phyloP scores from a whole-genome alignment of 192 early-diverging fungal species.

The Backusella sp. region DNA sequence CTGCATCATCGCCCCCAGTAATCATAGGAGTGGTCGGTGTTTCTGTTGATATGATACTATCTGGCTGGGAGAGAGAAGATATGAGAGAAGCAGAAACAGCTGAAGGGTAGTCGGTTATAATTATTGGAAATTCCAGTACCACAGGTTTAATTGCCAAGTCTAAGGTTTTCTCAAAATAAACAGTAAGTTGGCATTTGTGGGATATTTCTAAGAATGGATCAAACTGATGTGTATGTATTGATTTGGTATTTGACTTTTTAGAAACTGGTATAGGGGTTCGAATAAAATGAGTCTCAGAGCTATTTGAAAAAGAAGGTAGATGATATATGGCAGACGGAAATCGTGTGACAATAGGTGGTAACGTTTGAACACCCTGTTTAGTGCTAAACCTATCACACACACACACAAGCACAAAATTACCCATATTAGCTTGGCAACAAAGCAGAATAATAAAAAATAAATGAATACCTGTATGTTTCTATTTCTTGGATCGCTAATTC shows the following conservation, averaged over 20 bases:
- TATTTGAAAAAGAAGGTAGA: slow-evolving; percentile 20
- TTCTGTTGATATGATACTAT: background rate
- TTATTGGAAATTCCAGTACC: slow-evolving; percentile 29
- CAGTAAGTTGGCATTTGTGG: slow-evolving; percentile 19
- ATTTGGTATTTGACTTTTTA: background rate
- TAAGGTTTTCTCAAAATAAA: slow-evolving; percentile 25
- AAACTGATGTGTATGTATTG: slow-evolving; percentile 25
- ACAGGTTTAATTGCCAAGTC: slow-evolving; percentile 9
- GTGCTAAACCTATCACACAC: slow-evolving; percentile 23
- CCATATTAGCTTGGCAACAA: background rate
- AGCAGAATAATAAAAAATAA: background rate
- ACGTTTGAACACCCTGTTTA: slow-evolving; percentile 20
- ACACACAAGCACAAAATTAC: background rate
- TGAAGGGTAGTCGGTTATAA: slow-evolving; percentile 33
- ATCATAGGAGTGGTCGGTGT: background rate
- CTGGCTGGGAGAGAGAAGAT: background rate
- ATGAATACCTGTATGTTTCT: slow-evolving; percentile 30
- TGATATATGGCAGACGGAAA: slow-evolving; percentile 27
- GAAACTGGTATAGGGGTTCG: slow-evolving; percentile 27
- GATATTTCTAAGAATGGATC: slow-evolving; percentile 33
- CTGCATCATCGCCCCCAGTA: slow-evolving; percentile 31
- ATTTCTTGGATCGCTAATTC: slow-evolving; percentile 32
- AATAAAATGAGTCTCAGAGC: slow-evolving; percentile 36
- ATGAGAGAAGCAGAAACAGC: background rate
- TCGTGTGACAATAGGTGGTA: slow-evolving; percentile 24